A percentile compares a stretch with the other conserved stretches of the same genome.
Evolutionary conservation across 345 rosid genomes (phyloP).

Genomic region (Eucalyptus victrix): DNA sequence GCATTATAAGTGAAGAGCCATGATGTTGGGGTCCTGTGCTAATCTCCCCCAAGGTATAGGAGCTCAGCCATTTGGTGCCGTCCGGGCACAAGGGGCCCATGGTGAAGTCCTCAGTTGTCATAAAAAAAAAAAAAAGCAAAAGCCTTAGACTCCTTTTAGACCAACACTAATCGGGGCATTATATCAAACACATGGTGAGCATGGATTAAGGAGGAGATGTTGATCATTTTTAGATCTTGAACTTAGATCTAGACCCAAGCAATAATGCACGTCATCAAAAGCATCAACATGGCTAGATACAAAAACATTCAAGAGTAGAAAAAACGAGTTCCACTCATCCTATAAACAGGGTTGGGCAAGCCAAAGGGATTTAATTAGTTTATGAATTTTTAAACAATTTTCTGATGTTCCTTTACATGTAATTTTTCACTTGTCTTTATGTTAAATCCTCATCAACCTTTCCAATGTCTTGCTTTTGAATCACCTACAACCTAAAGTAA

Average conservation of each 20-base stretch:
- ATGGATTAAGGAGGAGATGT: not conserved
- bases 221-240: not conserved
- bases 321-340: not conserved
- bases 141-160: no score
- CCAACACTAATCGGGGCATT: not conserved
- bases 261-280: not conserved
- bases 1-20: no score
- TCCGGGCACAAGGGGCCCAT: no score
- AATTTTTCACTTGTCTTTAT: no score
- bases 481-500: not conserved
- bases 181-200: not conserved
- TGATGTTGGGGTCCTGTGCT: fast-evolving
- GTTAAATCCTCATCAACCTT: not conserved
- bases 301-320: not conserved
- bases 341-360: not conserved
- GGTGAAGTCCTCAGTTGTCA: no score
- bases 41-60: no score
- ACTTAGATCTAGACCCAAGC: not conserved
- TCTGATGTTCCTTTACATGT: no score
- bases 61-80: no score
- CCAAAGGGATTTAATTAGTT: not conserved
- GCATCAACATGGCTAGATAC: not conserved
- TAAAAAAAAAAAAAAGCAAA: no score
- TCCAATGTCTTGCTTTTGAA: not conserved
- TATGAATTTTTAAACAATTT: no score